Percentiles rank a stretch among this genome's conserved stretches.
phyloP scores from a whole-genome alignment of 1,284 basidiomycete species.

The Cronartium quercuum region DNA sequence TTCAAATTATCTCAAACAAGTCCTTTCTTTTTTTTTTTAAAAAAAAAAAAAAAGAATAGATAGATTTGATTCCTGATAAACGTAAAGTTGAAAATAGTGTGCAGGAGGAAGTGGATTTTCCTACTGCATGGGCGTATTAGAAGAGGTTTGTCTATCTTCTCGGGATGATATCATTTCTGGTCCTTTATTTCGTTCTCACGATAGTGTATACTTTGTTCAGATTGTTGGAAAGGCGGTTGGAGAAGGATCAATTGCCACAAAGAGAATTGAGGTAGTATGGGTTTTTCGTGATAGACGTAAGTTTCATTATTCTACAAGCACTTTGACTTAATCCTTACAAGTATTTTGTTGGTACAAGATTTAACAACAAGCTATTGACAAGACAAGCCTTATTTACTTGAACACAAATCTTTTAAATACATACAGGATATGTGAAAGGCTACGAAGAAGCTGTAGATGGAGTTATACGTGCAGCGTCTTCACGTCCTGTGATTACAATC shows the following conservation, averaged over 20 bases:
- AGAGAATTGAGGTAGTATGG: slow-evolving; percentile 11
- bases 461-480: slow-evolving; percentile 3
- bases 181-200: neutral
- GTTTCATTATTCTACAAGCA: neutral
- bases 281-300: slow-evolving; percentile 16
- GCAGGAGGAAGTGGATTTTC: slow-evolving; percentile 37
- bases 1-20: neutral
- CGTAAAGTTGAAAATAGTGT: neutral
- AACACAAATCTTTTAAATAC: neutral
- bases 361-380: no score
- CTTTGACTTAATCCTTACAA: neutral
- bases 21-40: no score
- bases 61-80: neutral
- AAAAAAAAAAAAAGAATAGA: no score
- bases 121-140: slow-evolving; percentile 25
- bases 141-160: slow-evolving; percentile 12
- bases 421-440: slow-evolving; percentile 6
- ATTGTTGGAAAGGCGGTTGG: slow-evolving; percentile 10
- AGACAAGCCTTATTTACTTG: neutral
- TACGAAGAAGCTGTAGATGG: slow-evolving; percentile 4
- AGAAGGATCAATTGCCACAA: neutral
- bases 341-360: neutral
- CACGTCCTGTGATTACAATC: neutral
- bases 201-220: neutral
- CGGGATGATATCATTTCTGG: neutral